Evolutionary conservation across 2,329 filamentous ascomycete species (phyloP).

Genomic region (Mycosphaerelloides madeirae): DNA sequence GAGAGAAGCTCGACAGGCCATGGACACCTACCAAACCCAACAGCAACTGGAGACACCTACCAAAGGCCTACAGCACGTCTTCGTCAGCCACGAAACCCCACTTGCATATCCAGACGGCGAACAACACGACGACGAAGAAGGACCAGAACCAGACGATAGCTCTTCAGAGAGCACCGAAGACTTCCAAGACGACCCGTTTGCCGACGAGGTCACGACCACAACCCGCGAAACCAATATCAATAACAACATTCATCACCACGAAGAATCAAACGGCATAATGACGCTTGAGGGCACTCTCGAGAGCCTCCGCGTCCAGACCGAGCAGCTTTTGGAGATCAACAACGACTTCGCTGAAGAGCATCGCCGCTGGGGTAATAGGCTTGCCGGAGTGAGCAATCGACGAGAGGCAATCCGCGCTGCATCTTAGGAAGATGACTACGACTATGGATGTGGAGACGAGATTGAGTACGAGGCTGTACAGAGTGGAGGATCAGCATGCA

Average conservation of each 20-base stretch:
- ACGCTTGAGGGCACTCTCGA: constrained; percentile 32
- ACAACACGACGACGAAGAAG: constrained; percentile 1
- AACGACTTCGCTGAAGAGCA: constrained; percentile 32
- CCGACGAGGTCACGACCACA: neutral
- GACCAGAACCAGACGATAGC: neutral
- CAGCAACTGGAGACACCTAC: constrained; percentile 6
- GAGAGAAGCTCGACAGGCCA: constrained; percentile 2
- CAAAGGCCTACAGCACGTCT: constrained; percentile 14
- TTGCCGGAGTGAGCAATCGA: constrained; percentile 4
- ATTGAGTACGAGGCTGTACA: neutral
- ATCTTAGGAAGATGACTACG: constrained; percentile 13
- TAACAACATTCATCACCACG: neutral
- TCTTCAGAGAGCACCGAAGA: neutral
- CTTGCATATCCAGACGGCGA: constrained; percentile 18
- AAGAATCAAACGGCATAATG: constrained; percentile 1
- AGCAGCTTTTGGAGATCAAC: constrained; percentile 33
- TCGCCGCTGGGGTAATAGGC: constrained; percentile 21
- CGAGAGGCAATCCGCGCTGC: constrained; percentile 11
- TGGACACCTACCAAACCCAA: constrained; percentile 1
- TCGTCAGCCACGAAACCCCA: constrained; percentile 19
- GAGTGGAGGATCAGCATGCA: too few species aligned
- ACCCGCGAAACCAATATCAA: neutral
- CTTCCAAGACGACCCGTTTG: neutral
- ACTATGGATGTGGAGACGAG: neutral
- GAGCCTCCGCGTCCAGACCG: constrained; percentile 30